Percentiles rank a stretch among this genome's conserved stretches.
These are phyloP conservation scores for Lasiosphaeria hispida DNA, from an alignment of 495 filamentous ascomycete species.

Conservation along the genomic window DNA sequence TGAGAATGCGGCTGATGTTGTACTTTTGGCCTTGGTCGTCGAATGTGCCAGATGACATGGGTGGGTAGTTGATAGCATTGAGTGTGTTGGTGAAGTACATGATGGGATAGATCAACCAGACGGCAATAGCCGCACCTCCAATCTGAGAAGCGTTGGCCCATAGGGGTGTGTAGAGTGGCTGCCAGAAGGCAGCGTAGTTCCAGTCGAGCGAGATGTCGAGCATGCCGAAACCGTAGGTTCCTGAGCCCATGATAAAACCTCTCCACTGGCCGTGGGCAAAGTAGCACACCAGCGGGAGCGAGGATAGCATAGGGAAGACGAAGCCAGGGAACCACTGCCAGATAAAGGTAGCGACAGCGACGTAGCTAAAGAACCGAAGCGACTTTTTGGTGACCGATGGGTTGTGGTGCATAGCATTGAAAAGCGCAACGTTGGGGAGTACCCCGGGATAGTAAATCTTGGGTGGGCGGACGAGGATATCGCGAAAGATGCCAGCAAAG, in stretches of 20 bases:
- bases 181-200: slow-evolving; percentile 22
- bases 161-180: slow-evolving; percentile 23
- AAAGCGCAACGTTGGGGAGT: slow-evolving; percentile 21
- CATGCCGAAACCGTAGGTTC: slow-evolving; percentile 20
- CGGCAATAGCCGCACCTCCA: slow-evolving; percentile 8
- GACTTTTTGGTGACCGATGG: slow-evolving; percentile 19
- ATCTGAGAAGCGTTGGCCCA: slow-evolving; percentile 19
- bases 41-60: slow-evolving; percentile 48
- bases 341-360: slow-evolving; percentile 19
- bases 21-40: slow-evolving; percentile 46
- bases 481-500: slow-evolving; percentile 38
- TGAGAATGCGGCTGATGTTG: slow-evolving; percentile 46
- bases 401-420: slow-evolving; percentile 25
- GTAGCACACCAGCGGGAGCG: slow-evolving; percentile 25
- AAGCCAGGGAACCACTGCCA: slow-evolving; percentile 27
- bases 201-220: slow-evolving; percentile 25
- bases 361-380: slow-evolving; percentile 21
- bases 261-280: slow-evolving; percentile 22
- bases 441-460: slow-evolving; percentile 36
- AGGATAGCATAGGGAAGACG: slow-evolving; percentile 23
- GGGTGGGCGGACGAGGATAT: slow-evolving; percentile 33
- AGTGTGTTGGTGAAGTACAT: slow-evolving; percentile 22
- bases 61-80: slow-evolving; percentile 38
- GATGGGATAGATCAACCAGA: slow-evolving; percentile 21
- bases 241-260: slow-evolving; percentile 16